phyloP scores from a whole-genome alignment of 2,329 filamentous ascomycete species.

The Calonectria montana region DNA sequence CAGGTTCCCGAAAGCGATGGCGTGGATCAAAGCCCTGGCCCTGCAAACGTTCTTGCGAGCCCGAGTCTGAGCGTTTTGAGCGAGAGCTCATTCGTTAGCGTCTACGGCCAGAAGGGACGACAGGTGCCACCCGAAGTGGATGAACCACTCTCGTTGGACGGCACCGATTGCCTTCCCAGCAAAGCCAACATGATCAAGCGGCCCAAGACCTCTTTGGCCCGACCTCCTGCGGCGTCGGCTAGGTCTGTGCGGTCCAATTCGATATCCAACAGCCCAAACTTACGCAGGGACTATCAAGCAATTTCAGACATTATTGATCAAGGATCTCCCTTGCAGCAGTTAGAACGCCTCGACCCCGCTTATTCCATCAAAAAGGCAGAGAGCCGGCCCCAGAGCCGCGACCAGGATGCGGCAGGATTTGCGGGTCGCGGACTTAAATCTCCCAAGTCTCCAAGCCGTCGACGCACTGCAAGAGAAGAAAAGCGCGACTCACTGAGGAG shows the following conservation, averaged over 20 bases:
- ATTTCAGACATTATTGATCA: constrained; percentile 59
- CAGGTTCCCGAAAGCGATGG: constrained; percentile 55
- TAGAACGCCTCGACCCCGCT: constrained; percentile 59
- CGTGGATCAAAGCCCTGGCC: constrained; percentile 32
- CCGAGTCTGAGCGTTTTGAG: constrained; percentile 73
- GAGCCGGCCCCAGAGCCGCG: constrained; percentile 45
- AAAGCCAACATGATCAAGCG: constrained; percentile 33
- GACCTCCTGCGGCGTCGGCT: constrained; percentile 17
- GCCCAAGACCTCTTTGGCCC: constrained; percentile 36
- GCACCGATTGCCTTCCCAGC: constrained; percentile 31
- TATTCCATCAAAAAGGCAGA: constrained; percentile 44
- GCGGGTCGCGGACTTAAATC: constrained; percentile 16
- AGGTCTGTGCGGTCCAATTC: constrained; percentile 45
- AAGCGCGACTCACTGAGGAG: constrained; percentile 61
- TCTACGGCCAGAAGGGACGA: constrained; percentile 65
- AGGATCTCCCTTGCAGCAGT: constrained; percentile 61
- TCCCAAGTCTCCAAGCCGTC: constrained; percentile 30
- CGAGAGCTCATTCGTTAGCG: constrained; percentile 74
- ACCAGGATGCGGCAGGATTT: constrained; percentile 34
- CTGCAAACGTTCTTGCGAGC: constrained; percentile 58
- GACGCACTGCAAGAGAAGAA: constrained; percentile 52
- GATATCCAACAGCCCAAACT: constrained; percentile 40
- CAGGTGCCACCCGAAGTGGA: constrained; percentile 43
- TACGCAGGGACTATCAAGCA: constrained; percentile 54
- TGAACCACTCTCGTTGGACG: constrained; percentile 46